A percentile compares a stretch with the other conserved stretches of the same genome.
These are phyloP conservation scores for Physcomitrellopsis africana DNA, from an alignment of 225 moss, liverwort and hornwort genomes.

Conservation along the genomic window DNA sequence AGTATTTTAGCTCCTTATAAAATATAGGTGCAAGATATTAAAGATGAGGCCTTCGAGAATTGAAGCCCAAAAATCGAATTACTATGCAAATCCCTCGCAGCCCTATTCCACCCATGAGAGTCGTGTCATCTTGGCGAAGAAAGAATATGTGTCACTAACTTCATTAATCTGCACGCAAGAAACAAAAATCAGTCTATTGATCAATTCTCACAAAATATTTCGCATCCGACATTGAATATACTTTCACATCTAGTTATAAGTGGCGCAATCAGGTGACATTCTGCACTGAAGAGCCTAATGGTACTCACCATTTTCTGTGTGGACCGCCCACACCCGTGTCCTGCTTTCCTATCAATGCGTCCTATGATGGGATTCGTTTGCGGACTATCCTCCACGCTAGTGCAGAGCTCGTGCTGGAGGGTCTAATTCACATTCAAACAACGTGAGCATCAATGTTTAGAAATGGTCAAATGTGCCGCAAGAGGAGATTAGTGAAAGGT, in stretches of 20 bases:
- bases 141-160: slow-evolving; percentile 58
- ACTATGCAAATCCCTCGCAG: not conserved
- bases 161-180: slow-evolving; percentile 52
- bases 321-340: slow-evolving; percentile 87
- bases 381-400: slow-evolving; percentile 43
- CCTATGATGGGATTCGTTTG: slow-evolving; percentile 71
- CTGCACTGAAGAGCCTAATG: not conserved
- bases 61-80: not conserved
- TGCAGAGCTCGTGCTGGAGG: slow-evolving; percentile 57
- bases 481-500: not conserved
- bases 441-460: not conserved
- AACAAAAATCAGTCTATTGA: slow-evolving; percentile 2
- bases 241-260: too few species aligned
- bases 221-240: too few species aligned
- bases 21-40: slow-evolving; percentile 11
- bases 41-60: not conserved
- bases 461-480: not conserved
- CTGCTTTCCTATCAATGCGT: slow-evolving; percentile 79
- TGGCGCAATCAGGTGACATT: too few species aligned
- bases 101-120: slow-evolving; percentile 42
- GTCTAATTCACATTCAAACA: slow-evolving; percentile 38
- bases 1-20: slow-evolving; percentile 2
- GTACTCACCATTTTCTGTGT: slow-evolving; percentile 76
- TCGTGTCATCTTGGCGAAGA: slow-evolving; percentile 52
- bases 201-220: slow-evolving; percentile 1